These are phyloP conservation scores for Hylodesmum podocarpum DNA, from an alignment of 306 rosid genomes.

Conservation along the genomic window DNA sequence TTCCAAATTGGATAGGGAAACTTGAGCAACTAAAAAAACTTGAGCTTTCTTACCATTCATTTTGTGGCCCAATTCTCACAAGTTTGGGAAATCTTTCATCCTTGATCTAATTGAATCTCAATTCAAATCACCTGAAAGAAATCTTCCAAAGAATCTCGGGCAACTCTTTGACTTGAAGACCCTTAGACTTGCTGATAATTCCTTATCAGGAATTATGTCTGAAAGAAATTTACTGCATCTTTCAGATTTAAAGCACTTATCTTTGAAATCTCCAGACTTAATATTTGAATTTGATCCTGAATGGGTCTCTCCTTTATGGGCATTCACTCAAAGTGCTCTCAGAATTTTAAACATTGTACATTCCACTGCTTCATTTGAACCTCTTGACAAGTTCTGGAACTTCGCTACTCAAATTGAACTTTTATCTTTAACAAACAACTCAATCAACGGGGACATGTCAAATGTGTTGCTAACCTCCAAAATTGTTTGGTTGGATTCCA, in stretches of 20 bases:
- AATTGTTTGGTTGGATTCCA: background rate
- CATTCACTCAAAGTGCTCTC: slow-evolving; percentile 2
- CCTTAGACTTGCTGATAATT: background rate
- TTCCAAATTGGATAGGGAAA: slow-evolving; percentile 23
- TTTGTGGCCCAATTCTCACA: background rate
- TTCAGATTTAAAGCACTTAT: background rate
- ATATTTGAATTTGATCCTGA: background rate
- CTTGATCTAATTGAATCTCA: background rate
- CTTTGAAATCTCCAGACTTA: background rate
- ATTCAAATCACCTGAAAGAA: background rate
- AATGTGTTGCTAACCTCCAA: too few relatives aligned
- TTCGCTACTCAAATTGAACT: background rate
- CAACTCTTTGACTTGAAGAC: background rate
- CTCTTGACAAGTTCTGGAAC: slow-evolving; percentile 25
- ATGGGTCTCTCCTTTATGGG: slow-evolving; percentile 20
- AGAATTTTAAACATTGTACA: rapidly evolving
- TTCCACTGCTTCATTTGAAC: background rate
- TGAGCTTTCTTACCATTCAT: background rate
- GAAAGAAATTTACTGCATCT: background rate
- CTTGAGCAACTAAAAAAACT: slow-evolving; percentile 14
- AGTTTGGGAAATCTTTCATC: slow-evolving; percentile 33
- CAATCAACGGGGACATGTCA: background rate
- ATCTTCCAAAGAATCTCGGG: background rate
- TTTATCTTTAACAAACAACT: background rate
- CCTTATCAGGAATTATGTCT: background rate